phyloP scores from a whole-genome alignment of 352 stramenopile genomes.

The Pythium guiyangense region DNA sequence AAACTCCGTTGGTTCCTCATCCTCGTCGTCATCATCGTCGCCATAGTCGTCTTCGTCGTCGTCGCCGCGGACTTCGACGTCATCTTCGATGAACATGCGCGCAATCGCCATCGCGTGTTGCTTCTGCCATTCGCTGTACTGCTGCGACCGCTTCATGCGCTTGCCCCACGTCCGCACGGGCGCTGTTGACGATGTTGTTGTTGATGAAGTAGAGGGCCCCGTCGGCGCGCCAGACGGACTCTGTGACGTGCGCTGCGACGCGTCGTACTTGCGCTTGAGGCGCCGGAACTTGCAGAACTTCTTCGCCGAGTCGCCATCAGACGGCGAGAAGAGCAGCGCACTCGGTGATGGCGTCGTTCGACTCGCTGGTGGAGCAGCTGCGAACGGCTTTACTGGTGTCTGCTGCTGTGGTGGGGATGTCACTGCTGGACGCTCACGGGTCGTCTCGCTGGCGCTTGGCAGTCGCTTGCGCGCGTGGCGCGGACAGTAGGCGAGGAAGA shows the following conservation, averaged over 20 bases:
- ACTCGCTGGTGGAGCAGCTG: not conserved
- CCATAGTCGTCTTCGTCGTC: slow-evolving; percentile 35
- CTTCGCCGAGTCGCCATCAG: slow-evolving; percentile 33
- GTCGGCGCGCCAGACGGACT: not conserved
- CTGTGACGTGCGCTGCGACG: slow-evolving; percentile 21
- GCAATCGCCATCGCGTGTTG: slow-evolving; percentile 22
- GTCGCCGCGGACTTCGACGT: slow-evolving; percentile 52
- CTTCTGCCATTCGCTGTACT: slow-evolving; percentile 25
- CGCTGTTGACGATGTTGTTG: not conserved
- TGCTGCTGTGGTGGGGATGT: slow-evolving; percentile 1
- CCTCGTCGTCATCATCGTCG: slow-evolving; percentile 55
- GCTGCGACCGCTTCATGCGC: slow-evolving; percentile 46
- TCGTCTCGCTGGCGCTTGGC: slow-evolving; percentile 3
- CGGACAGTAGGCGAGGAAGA: slow-evolving; percentile 71
- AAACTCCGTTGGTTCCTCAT: slow-evolving; percentile 24
- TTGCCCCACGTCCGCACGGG: slow-evolving; percentile 48
- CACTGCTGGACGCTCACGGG: slow-evolving; percentile 6
- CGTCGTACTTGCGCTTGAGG: slow-evolving; percentile 70
- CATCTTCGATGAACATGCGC: slow-evolving; percentile 61
- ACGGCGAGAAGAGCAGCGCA: slow-evolving; percentile 42
- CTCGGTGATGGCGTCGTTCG: slow-evolving; percentile 34
- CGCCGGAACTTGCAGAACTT: slow-evolving; percentile 64
- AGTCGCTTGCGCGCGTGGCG: slow-evolving; percentile 38
- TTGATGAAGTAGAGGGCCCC: not conserved
- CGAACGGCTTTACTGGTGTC: slow-evolving; percentile 1